Evolutionary conservation across 2,329 filamentous ascomycete genomes (phyloP).

Genomic region (Graphium sp.): DNA sequence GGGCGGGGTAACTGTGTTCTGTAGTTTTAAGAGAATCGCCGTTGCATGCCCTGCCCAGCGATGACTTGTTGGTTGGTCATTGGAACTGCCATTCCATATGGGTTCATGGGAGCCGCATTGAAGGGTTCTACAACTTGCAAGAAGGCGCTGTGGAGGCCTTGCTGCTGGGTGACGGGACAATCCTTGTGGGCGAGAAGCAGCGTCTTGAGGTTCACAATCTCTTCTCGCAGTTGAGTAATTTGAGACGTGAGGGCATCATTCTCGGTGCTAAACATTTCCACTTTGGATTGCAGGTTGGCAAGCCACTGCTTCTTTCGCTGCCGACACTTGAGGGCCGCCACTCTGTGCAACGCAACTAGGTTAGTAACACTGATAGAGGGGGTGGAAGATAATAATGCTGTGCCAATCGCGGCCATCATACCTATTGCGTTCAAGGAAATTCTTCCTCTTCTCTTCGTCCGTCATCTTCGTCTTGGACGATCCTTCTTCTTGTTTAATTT

Average conservation of each 20-base stretch:
- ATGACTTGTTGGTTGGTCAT: conserved; percentile 36
- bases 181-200: conserved; percentile 89
- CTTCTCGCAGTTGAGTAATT: conserved; percentile 72
- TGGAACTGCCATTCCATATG: conserved; percentile 37
- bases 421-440: conserved; percentile 94
- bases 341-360: conserved; percentile 30
- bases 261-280: conserved; percentile 81
- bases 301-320: conserved; percentile 99
- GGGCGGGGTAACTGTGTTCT: too few species aligned
- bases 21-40: conserved; percentile 42
- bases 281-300: conserved; percentile 82
- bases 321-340: conserved; percentile 89
- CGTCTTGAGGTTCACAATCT: conserved; percentile 90
- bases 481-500: conserved; percentile 36
- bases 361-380: conserved; percentile 9
- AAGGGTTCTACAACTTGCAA: conserved; percentile 39
- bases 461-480: conserved; percentile 68
- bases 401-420: conserved; percentile 26
- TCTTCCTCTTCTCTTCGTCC: conserved; percentile 95
- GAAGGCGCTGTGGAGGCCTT: conserved; percentile 40
- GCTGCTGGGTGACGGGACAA: conserved; percentile 79
- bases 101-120: conserved; percentile 36
- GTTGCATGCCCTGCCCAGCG: conserved; percentile 34
- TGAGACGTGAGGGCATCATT: conserved; percentile 77
- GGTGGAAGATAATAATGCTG: neutral